Percentiles rank a stretch among this genome's conserved stretches.
Evolutionary conservation across 345 rosid species (phyloP).

Genomic region (Bruguiera parviflora): DNA sequence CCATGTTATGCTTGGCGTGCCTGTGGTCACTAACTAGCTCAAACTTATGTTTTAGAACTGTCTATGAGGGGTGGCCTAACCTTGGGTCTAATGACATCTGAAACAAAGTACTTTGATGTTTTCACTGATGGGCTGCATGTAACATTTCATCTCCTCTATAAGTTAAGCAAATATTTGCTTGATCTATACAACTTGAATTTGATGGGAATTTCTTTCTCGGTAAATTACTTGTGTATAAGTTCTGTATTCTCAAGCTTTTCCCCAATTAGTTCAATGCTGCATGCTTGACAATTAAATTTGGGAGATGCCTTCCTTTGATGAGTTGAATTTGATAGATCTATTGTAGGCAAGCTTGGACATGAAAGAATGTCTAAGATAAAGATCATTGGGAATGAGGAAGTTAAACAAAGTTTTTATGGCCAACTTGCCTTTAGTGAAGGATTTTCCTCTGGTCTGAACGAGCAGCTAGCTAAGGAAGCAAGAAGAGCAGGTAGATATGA

Average conservation of each 20-base stretch:
- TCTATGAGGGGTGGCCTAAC: not conserved
- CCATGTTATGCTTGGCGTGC: not conserved
- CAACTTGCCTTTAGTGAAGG: constrained; percentile 66
- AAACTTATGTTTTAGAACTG: not conserved
- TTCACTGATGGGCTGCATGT: not conserved
- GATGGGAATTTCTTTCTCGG: not conserved
- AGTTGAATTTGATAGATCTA: constrained; percentile 44
- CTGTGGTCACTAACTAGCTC: not conserved
- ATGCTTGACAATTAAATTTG: constrained; percentile 1
- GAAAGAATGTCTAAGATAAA: constrained; percentile 60
- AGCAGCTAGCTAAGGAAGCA: constrained; percentile 73
- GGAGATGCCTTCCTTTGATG: constrained; percentile 13
- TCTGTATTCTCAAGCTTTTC: not conserved
- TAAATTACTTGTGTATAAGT: not conserved
- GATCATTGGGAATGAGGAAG: constrained; percentile 62
- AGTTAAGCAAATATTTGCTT: not conserved
- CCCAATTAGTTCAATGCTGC: constrained; percentile 2
- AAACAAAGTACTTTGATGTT: not conserved
- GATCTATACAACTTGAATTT: not conserved
- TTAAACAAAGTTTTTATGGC: constrained; percentile 70
- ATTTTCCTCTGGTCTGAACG: constrained; percentile 59
- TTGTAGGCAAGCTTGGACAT: constrained; percentile 71
- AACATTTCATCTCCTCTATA: not conserved
- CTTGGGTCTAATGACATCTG: not conserved
- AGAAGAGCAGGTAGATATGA: constrained; percentile 59